These are phyloP conservation scores for Botrytis cinerea DNA, from an alignment of 2,329 filamentous ascomycete species.

Conservation along the genomic window DNA sequence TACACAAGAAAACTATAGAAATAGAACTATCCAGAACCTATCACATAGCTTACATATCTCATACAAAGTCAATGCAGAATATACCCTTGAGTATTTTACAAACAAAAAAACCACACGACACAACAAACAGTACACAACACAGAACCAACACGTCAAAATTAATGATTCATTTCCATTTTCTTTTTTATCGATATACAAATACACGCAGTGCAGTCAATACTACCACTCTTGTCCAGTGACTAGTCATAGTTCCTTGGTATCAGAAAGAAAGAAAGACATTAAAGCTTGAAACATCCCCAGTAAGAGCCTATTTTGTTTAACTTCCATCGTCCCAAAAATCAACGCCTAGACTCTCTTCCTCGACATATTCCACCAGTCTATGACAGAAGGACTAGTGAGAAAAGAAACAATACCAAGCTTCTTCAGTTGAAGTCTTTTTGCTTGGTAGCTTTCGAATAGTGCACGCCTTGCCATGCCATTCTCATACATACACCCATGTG, in stretches of 20 bases:
- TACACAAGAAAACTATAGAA: background rate
- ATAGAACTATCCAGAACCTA: background rate
- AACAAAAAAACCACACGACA: no score
- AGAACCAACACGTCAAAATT: background rate
- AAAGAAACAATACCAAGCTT: background rate
- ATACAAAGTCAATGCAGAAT: background rate
- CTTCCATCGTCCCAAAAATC: background rate
- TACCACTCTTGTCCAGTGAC: background rate
- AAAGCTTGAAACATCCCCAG: background rate
- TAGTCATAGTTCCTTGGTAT: background rate
- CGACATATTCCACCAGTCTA: background rate
- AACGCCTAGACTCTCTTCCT: background rate
- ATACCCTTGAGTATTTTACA: no score
- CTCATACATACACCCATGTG: background rate
- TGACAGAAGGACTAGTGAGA: background rate
- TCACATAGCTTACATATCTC: background rate
- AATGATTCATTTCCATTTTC: background rate
- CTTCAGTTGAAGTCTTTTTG: slow-evolving; percentile 7
- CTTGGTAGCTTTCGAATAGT: background rate
- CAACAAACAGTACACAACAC: background rate
- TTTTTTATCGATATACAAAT: background rate
- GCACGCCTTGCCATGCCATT: background rate
- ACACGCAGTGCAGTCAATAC: background rate
- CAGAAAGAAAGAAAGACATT: background rate
- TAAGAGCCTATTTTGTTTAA: background rate